phyloP scores from a whole-genome alignment of 306 rosid species.

The Clitoria ternatea region DNA sequence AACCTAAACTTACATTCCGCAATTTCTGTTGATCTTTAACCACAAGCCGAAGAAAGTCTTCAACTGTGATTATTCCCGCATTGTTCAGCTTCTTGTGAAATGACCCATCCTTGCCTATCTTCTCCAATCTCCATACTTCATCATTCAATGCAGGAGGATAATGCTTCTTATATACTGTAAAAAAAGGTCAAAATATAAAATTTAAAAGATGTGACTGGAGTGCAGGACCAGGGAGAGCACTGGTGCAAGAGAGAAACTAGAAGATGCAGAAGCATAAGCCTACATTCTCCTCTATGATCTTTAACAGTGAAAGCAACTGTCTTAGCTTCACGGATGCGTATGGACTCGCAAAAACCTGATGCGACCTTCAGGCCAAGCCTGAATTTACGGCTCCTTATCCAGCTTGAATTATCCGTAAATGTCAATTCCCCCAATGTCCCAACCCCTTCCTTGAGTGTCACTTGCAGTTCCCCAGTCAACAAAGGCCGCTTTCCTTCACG shows the following conservation, averaged over 20 bases:
- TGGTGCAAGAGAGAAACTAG: conserved; percentile 9
- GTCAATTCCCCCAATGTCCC: conserved; percentile 92
- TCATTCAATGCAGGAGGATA: conserved; percentile 87
- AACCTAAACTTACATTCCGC: conserved; percentile 63
- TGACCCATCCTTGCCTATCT: conserved; percentile 98
- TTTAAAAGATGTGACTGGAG: background rate
- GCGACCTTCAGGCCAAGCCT: conserved; percentile 90
- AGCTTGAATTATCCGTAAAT: conserved; percentile 96
- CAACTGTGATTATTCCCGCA: conserved; percentile 53
- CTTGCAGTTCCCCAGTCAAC: conserved; percentile 85
- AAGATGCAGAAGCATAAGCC: conserved; percentile 32
- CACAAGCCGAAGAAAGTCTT: conserved; percentile 85
- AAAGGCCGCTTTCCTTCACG: conserved; percentile 98
- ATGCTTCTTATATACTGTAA: conserved; percentile 96
- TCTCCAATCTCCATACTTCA: conserved; percentile 98
- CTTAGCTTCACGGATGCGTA: conserved; percentile 91
- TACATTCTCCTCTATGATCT: conserved; percentile 99
- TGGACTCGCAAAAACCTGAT: conserved; percentile 69
- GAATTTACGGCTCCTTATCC: conserved; percentile 99
- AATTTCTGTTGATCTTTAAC: conserved; percentile 72
- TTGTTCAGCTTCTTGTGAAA: conserved; percentile 82
- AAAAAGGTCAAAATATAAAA: conserved; percentile 22
- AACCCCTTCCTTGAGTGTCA: conserved; percentile 94
- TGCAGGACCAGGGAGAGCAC: background rate
- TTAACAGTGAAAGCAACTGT: conserved; percentile 98